Base-by-base conservation (phyloP, 2,329 filamentous ascomycete species). In the Talaromyces sp. region DNA sequence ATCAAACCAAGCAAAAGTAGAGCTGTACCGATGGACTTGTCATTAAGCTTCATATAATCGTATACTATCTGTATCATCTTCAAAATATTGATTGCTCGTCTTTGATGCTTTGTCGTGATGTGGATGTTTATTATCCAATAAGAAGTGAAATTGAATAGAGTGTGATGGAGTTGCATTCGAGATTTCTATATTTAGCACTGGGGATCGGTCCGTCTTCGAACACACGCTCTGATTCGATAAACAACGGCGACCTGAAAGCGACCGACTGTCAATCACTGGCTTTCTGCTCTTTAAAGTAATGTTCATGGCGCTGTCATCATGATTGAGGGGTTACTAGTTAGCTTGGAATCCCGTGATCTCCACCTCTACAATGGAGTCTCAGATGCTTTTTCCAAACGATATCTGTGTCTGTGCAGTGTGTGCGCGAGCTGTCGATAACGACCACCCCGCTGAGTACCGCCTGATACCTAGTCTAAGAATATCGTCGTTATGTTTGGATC, bases 201-300 rank as follows among this genome's bases (percentile, higher is more conserved):
- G 25, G 8, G 61, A 58, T 58, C 61, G 36, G 43, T 36, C 4
- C 51, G 25, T n/a, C n/a, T n/a, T 51, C 51, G 27, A 43, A 49
- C 61, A 58, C 51, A 34, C 63, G 58, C 58, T 54, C 63, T 61
- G 63, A 65, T 65, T 65, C 58, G 63, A 53, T 54, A n/a, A 58
- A 19, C 49, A 17, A 38, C 51, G 25, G 5, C 49, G 22, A 29
- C 51, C 51, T 10, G 1, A 25, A 13, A 11, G 7, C 43, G 19
- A 25, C 43, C 43, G 11, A 4, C 19, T 22, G 43, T 47, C 43
- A 47, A 25, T 13, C 8, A 47, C n/a, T n/a, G n/a, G n/a, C n/a
- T n/a, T n/a, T n/a, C n/a, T n/a, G n/a, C n/a, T n/a, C n/a, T n/a
- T n/a, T n/a, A n/a, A 47, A 13, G n/a, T 49, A 49, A 49, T 49